Evolutionary conservation across 371 early-diverging fungal genomes (phyloP).

Genomic region (Syncephalastrum racemosum): DNA sequence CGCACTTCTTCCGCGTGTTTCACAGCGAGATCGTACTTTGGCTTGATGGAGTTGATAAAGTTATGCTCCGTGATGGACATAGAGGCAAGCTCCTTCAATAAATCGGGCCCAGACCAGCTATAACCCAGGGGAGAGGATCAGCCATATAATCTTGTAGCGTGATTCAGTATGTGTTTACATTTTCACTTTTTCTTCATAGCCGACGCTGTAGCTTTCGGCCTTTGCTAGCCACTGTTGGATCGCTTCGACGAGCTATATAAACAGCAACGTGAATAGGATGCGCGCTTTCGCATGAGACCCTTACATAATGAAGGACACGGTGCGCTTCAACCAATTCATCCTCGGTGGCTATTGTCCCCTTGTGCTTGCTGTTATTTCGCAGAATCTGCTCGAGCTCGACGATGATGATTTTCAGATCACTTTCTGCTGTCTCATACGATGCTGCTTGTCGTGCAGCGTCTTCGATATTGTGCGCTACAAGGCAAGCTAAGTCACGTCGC

Average conservation of each 20-base stretch:
- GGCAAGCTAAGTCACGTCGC: neutral
- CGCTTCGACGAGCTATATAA: slow-evolving; percentile 15
- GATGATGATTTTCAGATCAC: slow-evolving; percentile 27
- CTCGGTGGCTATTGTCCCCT: neutral
- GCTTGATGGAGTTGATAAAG: too few relatives aligned
- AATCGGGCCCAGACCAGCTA: slow-evolving; percentile 40
- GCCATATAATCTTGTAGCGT: too few relatives aligned
- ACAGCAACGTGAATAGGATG: neutral
- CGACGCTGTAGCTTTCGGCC: slow-evolving; percentile 19
- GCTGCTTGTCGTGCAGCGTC: slow-evolving; percentile 56
- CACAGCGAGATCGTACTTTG: too few relatives aligned
- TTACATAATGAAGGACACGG: slow-evolving; percentile 33
- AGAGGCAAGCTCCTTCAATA: slow-evolving; percentile 23
- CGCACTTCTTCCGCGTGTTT: too few relatives aligned
- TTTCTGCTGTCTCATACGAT: slow-evolving; percentile 52
- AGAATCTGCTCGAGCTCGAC: slow-evolving; percentile 41
- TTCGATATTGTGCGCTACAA: slow-evolving; percentile 56
- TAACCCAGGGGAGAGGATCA: neutral
- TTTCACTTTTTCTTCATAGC: slow-evolving; percentile 39
- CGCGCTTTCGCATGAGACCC: neutral
- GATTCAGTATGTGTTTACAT: too few relatives aligned
- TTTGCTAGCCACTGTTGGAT: slow-evolving; percentile 21
- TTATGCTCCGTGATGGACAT: too few relatives aligned
- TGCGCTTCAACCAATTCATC: slow-evolving; percentile 25
- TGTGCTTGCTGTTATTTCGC: neutral